Conservation (phyloP, 2,329 filamentous ascomycete genomes). For the Trichoderma simmonsii region DNA sequence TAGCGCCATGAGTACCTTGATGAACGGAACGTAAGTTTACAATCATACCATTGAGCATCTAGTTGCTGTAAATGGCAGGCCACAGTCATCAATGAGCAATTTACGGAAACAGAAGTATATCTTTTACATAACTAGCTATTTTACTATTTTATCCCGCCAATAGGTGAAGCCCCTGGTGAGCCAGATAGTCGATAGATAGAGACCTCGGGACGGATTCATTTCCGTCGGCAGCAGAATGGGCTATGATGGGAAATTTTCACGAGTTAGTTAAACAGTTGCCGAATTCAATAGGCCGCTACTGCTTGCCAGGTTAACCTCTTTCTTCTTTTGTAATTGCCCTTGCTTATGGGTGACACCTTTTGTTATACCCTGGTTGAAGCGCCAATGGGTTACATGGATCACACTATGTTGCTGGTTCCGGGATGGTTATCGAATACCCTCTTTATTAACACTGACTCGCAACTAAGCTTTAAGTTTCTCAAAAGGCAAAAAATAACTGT, state of each 20-base stretch:
- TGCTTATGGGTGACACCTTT: background rate
- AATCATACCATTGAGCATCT: background rate
- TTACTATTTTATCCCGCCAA: background rate
- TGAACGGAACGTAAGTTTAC: background rate
- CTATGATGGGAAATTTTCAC: background rate
- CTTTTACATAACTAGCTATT: background rate
- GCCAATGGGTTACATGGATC: background rate
- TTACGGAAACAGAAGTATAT: background rate
- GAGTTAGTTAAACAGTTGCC: background rate
- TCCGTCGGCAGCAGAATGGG: background rate
- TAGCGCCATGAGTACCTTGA: background rate
- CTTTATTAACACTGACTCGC: background rate
- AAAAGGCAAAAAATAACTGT: background rate
- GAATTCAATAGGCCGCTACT: background rate
- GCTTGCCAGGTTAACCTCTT: background rate
- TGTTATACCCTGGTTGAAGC: background rate
- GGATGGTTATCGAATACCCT: background rate
- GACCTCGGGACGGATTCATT: background rate
- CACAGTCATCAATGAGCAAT: background rate
- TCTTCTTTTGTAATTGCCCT: background rate
- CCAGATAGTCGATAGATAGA: background rate
- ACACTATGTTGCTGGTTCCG: background rate
- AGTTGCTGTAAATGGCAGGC: background rate
- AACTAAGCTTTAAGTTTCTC: background rate
- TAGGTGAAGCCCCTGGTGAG: background rate